A percentile compares a stretch with the other conserved stretches of the same genome.
Conservation (phyloP, 306 rosid species). For the Pterocarpus macrocarpus region DNA sequence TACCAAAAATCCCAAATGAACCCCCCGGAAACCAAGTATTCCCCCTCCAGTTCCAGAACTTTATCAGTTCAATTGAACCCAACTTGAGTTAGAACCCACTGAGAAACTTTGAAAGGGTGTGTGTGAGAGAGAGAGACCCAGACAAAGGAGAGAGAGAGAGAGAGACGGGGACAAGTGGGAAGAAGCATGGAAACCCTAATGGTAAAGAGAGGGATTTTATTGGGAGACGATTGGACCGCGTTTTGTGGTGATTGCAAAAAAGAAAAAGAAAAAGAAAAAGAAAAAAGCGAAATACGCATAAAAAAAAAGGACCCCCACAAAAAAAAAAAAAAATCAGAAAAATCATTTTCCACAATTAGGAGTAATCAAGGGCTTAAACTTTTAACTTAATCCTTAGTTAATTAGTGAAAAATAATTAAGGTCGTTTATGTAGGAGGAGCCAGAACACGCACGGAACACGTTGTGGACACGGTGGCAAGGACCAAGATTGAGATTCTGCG, state of each 20-base stretch:
- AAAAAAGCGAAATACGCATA: constrained; percentile 15
- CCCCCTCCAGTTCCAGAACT: neutral
- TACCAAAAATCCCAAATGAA: neutral
- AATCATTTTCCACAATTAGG: neutral
- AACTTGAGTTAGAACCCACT: neutral
- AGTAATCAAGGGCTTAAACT: neutral
- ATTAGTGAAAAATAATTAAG: constrained; percentile 15
- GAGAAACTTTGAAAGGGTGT: constrained; percentile 17
- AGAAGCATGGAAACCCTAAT: constrained; percentile 56
- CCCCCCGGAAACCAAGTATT: neutral
- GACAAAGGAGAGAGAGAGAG: constrained; percentile 24
- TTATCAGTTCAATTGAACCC: neutral
- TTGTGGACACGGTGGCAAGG: constrained; percentile 54
- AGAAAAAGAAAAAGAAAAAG: neutral
- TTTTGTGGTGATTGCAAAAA: constrained; percentile 54
- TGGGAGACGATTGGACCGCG: constrained; percentile 61
- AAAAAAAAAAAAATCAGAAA: neutral
- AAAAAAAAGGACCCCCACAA: neutral
- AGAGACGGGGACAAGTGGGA: constrained; percentile 40
- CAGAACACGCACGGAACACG: constrained; percentile 51
- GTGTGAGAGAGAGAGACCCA: constrained; percentile 31
- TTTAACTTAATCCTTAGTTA: constrained; percentile 30
- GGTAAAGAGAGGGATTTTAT: constrained; percentile 60
- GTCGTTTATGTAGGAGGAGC: neutral
- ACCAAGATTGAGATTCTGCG: constrained; percentile 26